Conservation (phyloP, 768 basidiomycete species). For the Exsudoporus frostii region DNA sequence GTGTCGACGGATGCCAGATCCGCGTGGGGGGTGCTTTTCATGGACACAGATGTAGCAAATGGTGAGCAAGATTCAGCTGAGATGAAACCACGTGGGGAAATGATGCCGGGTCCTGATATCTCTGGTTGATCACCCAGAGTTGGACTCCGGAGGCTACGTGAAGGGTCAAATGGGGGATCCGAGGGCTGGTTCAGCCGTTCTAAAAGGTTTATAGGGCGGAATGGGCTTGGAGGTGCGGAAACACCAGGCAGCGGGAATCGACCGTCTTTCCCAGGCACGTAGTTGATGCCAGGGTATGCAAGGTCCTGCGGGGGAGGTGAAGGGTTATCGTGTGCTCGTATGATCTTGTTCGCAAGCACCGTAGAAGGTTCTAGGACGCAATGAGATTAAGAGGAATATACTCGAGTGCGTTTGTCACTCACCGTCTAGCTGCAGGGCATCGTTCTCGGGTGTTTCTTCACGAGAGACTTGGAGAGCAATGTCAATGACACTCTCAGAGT, state of each 20-base stretch:
- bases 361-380: constrained; percentile 59
- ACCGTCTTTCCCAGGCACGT: constrained; percentile 15
- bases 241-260: constrained; percentile 14
- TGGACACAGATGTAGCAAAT: constrained; percentile 13
- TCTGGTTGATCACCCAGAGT: constrained; percentile 3
- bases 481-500: constrained; percentile 28
- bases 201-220: constrained; percentile 31
- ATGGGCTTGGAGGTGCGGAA: constrained; percentile 29
- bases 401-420: constrained; percentile 5
- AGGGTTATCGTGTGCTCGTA: constrained; percentile 71
- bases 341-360: constrained; percentile 59
- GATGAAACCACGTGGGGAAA: constrained; percentile 33
- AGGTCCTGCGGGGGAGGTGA: constrained; percentile 54
- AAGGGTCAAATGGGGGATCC: constrained; percentile 1
- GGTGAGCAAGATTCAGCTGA: constrained; percentile 43
- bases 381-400: constrained; percentile 8
- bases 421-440: constrained; percentile 46
- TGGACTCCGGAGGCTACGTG: background rate
- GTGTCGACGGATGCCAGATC: constrained; percentile 2
- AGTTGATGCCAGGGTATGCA: constrained; percentile 14
- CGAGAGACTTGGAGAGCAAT: constrained; percentile 31
- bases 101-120: constrained; percentile 1
- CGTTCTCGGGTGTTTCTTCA: constrained; percentile 49
- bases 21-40: background rate
- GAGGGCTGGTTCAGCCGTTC: constrained; percentile 25